Base-by-base conservation (phyloP, 2,329 filamentous ascomycete species). In the Microdochium nivale region DNA sequence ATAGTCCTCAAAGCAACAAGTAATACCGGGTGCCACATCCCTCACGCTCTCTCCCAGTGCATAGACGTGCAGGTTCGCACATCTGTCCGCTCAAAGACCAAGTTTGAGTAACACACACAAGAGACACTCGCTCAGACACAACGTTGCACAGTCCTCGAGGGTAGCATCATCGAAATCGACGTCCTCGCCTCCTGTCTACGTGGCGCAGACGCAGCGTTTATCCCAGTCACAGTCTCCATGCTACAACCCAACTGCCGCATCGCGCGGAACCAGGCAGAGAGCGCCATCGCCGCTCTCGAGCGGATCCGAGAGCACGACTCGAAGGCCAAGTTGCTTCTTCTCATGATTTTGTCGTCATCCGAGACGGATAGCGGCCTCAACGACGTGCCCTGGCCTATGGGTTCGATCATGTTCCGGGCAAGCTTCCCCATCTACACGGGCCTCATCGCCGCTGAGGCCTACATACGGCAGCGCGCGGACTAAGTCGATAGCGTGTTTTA, bases 211-310 rank as follows among this genome's bases (percentile, higher is more conserved):
- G 51, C 47, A 10, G 51, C 49, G 1, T 52, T 52, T 47, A 13
- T 52, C 47, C 30, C 33, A 25, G 51, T 52, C n/a, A 47, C 51
- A 16, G 19, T 8, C 35, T 40, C 30, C 16, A 16, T 23, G 46
- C 49, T 35, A 25, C 8, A 40, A 25, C 51, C 51, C 16, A 25
- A 37, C 35, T 30, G 43, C 3, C 51, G 47, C 51, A 48, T 52
- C 37, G 51, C 51, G 23, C 51, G 37, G 25, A 47, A 52, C 47
- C 51, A 50, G 48, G 47, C 51, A 47, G 47, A 49, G 35, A 48
- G 37, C n/a, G 51, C 37, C 23, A 47, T 52, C 8, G 47, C 48
- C 21, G 51, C 51, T 2, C 51, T 52, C 24, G 47, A 25, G 19
- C 21, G 2, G 10, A 47, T 52, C 10, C 40, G 51, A 32, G 27